A percentile compares a stretch with the other conserved stretches of the same genome.
Conservation (phyloP, 148 eudicot species). For the Camellia granthamiana region DNA sequence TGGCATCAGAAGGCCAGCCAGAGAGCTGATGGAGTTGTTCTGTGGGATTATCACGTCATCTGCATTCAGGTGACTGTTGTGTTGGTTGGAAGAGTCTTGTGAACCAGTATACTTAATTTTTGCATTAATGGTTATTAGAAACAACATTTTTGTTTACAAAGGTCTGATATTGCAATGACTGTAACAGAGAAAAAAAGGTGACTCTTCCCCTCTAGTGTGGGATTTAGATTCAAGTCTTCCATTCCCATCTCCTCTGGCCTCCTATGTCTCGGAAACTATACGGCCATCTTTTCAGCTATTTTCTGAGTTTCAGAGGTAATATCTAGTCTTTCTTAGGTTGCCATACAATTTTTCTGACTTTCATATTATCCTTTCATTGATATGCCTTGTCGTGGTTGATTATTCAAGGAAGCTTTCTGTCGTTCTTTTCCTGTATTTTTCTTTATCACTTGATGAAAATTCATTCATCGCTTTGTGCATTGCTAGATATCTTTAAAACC, state of each 20-base stretch:
- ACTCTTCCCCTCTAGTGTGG: conserved; percentile 67
- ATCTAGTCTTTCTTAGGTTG: background rate
- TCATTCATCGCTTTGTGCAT: background rate
- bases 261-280: conserved; percentile 68
- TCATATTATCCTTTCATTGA: background rate
- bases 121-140: background rate
- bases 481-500: background rate
- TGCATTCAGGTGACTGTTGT: conserved; percentile 58
- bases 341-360: too few species aligned
- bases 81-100: background rate
- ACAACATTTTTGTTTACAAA: background rate
- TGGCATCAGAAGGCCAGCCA: conserved; percentile 99
- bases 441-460: background rate
- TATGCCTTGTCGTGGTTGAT: background rate
- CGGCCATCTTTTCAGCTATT: conserved; percentile 80
- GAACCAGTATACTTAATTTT: background rate
- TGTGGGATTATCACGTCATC: conserved; percentile 97
- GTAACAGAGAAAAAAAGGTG: conserved; percentile 53
- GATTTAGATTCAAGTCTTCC: conserved; percentile 91
- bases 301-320: conserved; percentile 78
- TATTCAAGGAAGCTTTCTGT: background rate
- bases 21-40: conserved; percentile 79
- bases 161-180: background rate
- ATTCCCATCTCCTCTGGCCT: conserved; percentile 61
- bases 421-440: background rate